Base-by-base conservation (phyloP, 202 grass and related monocot species). In the Elaeis oleifera region DNA sequence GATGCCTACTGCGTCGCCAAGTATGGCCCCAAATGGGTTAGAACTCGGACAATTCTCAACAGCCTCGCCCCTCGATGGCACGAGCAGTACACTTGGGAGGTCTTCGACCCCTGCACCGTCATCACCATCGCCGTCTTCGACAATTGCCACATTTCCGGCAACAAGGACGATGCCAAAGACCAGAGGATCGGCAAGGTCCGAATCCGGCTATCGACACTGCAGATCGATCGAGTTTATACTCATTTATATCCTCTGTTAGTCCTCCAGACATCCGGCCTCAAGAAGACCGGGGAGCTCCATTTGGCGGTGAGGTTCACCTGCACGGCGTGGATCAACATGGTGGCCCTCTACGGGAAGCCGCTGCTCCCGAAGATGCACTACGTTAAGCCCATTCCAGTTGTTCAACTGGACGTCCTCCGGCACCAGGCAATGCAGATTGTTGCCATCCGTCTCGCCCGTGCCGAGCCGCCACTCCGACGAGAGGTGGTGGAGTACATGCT, bases 11-110 rank as follows among this genome's bases (percentile, higher is more conserved):
- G 94, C 8, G 85, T 94, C 16, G 94, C 94, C 8, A 99, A 99
- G 63, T 99, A 99, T 50, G 94, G 94, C 4, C 68, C 85, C 0
- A 99, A 99, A 64, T 99, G 94, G 94, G 83, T 99, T 60, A 85
- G 88, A 56, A 99, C 94, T 0, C 87, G 94, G 48, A 99, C 94
- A 1, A 79, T 99, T 31, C 59, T 99, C 31, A 55, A 85, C 69
- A 89, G 85, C 1, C 75, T 94, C 56, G 79, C 81, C 36, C 94
- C 94, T 1, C 88, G 87, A 32, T 99, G 94, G 94, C 89, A 99
- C 13, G 94, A 99, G 77, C 94, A 99, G 71, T 89, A 94, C 65
- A 99, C 94, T 0, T 99, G 94, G 94, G 94, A 99, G 80, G 94
- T 99, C 18, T 99, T 89, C 13, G 94, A 99, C 71, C 88, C 94